phyloP scores from a whole-genome alignment of 1,284 basidiomycete genomes.

The Austropuccinia psidii region DNA sequence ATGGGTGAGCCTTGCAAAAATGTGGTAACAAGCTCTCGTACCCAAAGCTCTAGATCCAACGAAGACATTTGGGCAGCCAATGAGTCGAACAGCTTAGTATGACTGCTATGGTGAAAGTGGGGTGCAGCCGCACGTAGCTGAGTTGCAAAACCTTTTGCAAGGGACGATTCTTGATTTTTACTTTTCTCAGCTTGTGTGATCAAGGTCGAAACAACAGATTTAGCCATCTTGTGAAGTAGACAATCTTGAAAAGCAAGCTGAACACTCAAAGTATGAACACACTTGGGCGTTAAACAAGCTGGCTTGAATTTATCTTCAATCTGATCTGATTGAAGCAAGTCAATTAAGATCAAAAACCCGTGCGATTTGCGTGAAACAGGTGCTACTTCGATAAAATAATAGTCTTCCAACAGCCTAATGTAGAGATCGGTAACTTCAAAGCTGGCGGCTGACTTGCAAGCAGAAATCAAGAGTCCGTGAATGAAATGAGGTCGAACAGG shows the following conservation, averaged over 20 bases:
- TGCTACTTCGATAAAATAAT: slow-evolving; percentile 9
- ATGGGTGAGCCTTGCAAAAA: slow-evolving; percentile 4
- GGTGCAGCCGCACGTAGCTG: neutral
- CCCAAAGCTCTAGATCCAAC: slow-evolving; percentile 15
- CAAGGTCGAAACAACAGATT: neutral
- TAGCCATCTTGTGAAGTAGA: slow-evolving; percentile 23
- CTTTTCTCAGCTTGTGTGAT: neutral
- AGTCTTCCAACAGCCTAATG: neutral
- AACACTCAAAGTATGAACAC: neutral
- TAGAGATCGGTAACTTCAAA: slow-evolving; percentile 3
- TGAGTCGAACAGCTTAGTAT: neutral
- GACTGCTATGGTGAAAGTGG: slow-evolving; percentile 7
- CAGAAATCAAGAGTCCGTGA: slow-evolving; percentile 7
- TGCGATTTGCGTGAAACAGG: slow-evolving; percentile 16
- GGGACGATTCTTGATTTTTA: neutral
- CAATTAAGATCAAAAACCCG: slow-evolving; percentile 14
- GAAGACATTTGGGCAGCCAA: slow-evolving; percentile 2
- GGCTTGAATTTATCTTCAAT: slow-evolving; percentile 14
- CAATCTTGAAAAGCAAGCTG: slow-evolving; percentile 14
- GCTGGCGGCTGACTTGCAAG: slow-evolving; percentile 6
- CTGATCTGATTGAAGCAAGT: neutral
- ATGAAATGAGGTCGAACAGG: slow-evolving; percentile 22
- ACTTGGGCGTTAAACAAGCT: neutral
- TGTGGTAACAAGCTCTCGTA: slow-evolving; percentile 5
- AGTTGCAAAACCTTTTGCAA: slow-evolving; percentile 14